These are phyloP conservation scores for Phyllosticta ampelicida DNA, from an alignment of 2,329 filamentous ascomycete genomes.

Conservation along the genomic window DNA sequence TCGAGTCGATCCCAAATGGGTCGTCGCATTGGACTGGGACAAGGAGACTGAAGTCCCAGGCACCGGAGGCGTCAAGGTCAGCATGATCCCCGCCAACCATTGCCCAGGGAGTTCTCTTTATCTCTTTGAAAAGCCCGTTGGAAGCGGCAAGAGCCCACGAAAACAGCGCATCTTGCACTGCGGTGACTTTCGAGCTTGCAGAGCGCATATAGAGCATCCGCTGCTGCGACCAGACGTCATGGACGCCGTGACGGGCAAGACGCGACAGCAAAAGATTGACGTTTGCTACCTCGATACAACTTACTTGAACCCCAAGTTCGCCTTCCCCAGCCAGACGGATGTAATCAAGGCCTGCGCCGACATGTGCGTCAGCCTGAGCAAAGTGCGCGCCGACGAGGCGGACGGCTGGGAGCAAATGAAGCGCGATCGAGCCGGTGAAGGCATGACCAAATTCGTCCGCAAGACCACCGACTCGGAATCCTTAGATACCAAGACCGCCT, in stretches of 20 bases:
- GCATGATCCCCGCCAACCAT: constrained; percentile 94
- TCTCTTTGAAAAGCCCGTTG: constrained; percentile 71
- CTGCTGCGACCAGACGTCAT: constrained; percentile 64
- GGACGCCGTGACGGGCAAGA: constrained; percentile 60
- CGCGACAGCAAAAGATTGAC: constrained; percentile 76
- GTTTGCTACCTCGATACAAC: constrained; percentile 96
- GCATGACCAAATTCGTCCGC: constrained; percentile 54
- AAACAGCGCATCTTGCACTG: constrained; percentile 82
- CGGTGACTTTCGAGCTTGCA: constrained; percentile 88
- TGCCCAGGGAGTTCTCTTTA: constrained; percentile 93
- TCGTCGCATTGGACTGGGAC: constrained; percentile 80
- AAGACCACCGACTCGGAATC: constrained; percentile 32
- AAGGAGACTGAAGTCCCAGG: constrained; percentile 65
- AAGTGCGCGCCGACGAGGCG: constrained; percentile 48
- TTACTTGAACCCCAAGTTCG: constrained; percentile 89
- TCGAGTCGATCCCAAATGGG: constrained; percentile 72
- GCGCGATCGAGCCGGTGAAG: constrained; percentile 41
- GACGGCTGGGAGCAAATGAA: constrained; percentile 49
- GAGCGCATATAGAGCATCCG: constrained; percentile 71
- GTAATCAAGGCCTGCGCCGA: constrained; percentile 83
- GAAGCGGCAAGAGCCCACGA: constrained; percentile 48
- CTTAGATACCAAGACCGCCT: constrained; percentile 22
- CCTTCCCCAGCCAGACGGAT: constrained; percentile 79
- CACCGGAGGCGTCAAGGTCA: constrained; percentile 74
- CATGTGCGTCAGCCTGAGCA: constrained; percentile 68